These are phyloP conservation scores for Trichosanthes cucumerina DNA, from an alignment of 306 rosid genomes.

Conservation along the genomic window DNA sequence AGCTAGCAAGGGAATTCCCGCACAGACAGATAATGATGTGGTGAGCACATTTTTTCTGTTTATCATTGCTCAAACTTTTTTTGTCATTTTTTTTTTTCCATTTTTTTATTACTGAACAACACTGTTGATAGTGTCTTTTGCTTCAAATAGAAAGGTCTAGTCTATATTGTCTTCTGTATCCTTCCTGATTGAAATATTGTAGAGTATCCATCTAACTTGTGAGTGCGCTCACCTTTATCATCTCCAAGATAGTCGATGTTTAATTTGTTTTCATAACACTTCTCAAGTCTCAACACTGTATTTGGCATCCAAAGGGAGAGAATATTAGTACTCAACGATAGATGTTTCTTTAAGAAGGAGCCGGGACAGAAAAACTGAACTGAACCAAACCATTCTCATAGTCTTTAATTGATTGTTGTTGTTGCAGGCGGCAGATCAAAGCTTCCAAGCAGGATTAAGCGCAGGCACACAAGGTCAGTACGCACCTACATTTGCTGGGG, in stretches of 20 bases:
- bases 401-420: background rate
- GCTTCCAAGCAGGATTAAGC: constrained; percentile 51
- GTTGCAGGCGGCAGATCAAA: constrained; percentile 42
- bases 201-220: background rate
- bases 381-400: background rate
- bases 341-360: background rate
- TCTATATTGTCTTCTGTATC: background rate
- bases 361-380: background rate
- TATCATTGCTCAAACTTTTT: background rate
- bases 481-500: constrained; percentile 75
- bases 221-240: background rate
- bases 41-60: constrained; percentile 30
- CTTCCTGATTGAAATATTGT: background rate
- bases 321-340: background rate
- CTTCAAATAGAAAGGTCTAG: background rate
- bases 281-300: background rate
- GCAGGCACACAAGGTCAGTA: constrained; percentile 59
- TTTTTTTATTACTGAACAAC: background rate
- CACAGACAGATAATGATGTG: constrained; percentile 49
- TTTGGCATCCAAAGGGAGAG: background rate
- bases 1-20: constrained; percentile 60
- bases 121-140: background rate
- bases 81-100: background rate
- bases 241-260: background rate
- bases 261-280: background rate